Base-by-base conservation (phyloP, 345 rosid genomes). In the Rhizophora apiculata region DNA sequence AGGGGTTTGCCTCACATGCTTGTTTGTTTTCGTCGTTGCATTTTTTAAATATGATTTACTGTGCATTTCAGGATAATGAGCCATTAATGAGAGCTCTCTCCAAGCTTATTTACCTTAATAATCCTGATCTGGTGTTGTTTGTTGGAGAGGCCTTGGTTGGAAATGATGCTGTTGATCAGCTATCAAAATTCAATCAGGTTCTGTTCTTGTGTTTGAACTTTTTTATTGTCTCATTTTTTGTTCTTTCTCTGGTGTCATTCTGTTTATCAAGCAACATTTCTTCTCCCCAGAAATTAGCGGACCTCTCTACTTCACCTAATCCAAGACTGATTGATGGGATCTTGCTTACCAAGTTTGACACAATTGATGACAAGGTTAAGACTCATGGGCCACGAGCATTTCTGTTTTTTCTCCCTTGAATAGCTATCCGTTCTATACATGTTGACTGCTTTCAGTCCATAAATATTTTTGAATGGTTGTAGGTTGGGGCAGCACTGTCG, bases 61-160 rank as follows among this genome's bases (percentile, higher is more conserved):
- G 22, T 74, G 48, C 53, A 57, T 71, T 5, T 69, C 81, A 90
- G 97, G 98, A 92, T 68, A 95, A 95, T 76, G 99, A 95, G 73
- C 99, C 97, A 16, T 75, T 95, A 76, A 95, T 92, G 98, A 89
- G 99, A 82, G 99, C 99, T 34, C 96, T 95, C 31, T 88, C 99
- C 13, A 92, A 95, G 83, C 91, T 95, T 68, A 80, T 95, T 43
- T 68, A 89, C 83, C 91, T 88, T 68, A 96, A 92, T 83, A 84
- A 66, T 37, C 98, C 99, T 0, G 96, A 96, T 82, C 82, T 96
- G 74, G 96, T 96, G 75, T 80, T 96, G 84, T 96, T 92, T 79
- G 99, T 96, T 52, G 98, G 99, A 74, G 99, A 96, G 85, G 98
- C 99, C 49, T 83, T 96, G 64, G 99, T 92, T 76, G 99, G 99